A percentile compares a stretch with the other conserved stretches of the same genome.
Evolutionary conservation across 176 grass and related monocot genomes (phyloP).

Genomic region (Oryza longistaminata): DNA sequence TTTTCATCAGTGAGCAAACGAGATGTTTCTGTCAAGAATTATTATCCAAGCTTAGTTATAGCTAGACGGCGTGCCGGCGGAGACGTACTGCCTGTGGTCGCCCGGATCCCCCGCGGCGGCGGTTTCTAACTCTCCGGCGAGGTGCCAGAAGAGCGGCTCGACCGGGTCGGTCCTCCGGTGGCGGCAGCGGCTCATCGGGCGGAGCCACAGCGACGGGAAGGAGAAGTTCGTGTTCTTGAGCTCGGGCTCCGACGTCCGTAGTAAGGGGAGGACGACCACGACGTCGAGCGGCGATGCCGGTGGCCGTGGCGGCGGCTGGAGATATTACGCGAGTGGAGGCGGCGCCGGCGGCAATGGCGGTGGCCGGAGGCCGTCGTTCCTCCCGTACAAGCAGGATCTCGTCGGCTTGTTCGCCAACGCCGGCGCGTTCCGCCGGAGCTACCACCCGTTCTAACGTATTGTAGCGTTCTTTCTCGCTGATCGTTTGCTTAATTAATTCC

Average conservation of each 20-base stretch:
- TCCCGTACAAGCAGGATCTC: conserved; percentile 82
- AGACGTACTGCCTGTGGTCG: conserved; percentile 52
- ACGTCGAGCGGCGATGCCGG: background rate
- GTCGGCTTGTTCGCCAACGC: conserved; percentile 66
- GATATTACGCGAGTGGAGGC: conserved; percentile 32
- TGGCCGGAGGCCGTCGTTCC: conserved; percentile 53
- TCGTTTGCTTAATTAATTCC: background rate
- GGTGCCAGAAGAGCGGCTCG: conserved; percentile 65
- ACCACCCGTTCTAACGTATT: conserved; percentile 60
- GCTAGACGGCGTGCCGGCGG: conserved; percentile 39
- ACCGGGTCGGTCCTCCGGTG: conserved; percentile 76
- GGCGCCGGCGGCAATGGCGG: conserved; percentile 21
- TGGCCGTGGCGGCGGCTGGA: conserved; percentile 23
- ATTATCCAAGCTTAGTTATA: background rate
- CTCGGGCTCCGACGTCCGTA: conserved; percentile 1
- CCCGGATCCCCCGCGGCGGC: conserved; percentile 28
- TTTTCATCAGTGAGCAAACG: conserved; percentile 45
- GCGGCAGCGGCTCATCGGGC: conserved; percentile 51
- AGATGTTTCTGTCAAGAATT: conserved; percentile 20
- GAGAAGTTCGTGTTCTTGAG: conserved; percentile 77
- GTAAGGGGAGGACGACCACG: background rate
- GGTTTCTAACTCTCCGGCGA: background rate
- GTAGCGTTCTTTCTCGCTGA: background rate
- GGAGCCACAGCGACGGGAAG: conserved; percentile 86
- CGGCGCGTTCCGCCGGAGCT: conserved; percentile 53